Evolutionary conservation across 2,329 filamentous ascomycete genomes (phyloP), one percentile per base, ranked within the genome.

Genomic region (Clarireedia homoeocarpa): DNA sequence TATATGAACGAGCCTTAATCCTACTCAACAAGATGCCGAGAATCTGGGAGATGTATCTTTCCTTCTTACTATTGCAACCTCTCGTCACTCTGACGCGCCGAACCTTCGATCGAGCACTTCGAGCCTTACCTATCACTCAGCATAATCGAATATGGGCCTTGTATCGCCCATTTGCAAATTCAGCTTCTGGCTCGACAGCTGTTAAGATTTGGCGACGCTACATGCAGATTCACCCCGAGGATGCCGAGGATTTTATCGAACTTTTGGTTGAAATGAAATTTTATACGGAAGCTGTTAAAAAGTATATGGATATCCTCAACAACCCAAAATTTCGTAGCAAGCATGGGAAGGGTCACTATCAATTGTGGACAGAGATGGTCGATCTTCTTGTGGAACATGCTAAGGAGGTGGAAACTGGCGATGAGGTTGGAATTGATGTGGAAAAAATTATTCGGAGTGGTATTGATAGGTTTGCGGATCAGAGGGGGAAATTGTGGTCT

Each of bases 21-120:
- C 79, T 99, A 42, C 81, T 99, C 60, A 96, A 99, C 75, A 99
- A 99, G 75, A 99, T 99, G 94, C 94, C 95, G 24, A 83, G 84
- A 63, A 94, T 99, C 69, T 99, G 94, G 95, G 91, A 96, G 71
- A 89, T 97, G 84, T 99, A 96, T 70, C 83, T 99, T 60, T 81
- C 81, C 49, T 97, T 99, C 69, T 77, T 99, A 57, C 83, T 92
- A 69, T 84, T 88, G 67, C 94, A 99, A 71, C 94, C 94, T n/a
- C 76, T 95, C 53, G 84, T 99, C 59, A 96, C 92, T 6, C 79
- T 84, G 56, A 95, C 90, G 26, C 84, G 94, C 58, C 84, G 85
- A 62, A 89, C 89, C 0, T 99, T 99, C 73, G 92, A 99, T 73
- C 85, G 91, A 58, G 91, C 94, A 12, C 79, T 99, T 47, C 85